Conservation (phyloP, 73 alveolate genomes). For the Stentor roeselii region DNA sequence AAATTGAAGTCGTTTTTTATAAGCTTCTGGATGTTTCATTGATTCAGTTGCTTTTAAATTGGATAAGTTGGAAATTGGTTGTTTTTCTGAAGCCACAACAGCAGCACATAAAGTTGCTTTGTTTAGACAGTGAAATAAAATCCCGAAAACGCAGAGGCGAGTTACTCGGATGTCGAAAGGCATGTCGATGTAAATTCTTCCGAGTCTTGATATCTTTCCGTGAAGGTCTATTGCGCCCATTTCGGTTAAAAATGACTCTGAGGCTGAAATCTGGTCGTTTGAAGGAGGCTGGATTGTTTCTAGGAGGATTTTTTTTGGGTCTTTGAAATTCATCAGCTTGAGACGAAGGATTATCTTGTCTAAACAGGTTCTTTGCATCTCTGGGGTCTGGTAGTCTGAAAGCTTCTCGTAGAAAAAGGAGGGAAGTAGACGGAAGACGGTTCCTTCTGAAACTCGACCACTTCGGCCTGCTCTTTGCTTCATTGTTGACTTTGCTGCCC, state of each 20-base stretch:
- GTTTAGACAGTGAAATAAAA: conserved; percentile 72
- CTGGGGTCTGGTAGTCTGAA: conserved; percentile 86
- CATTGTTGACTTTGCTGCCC: conserved; percentile 92
- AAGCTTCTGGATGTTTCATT: neutral
- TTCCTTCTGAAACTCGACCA: conserved; percentile 66
- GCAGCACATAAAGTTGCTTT: conserved; percentile 77
- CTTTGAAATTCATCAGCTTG: conserved; percentile 71
- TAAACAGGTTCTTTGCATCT: conserved; percentile 90
- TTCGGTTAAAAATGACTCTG: conserved; percentile 67
- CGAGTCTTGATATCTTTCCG: conserved; percentile 65
- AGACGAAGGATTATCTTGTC: conserved; percentile 91
- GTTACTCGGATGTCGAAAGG: conserved; percentile 84
- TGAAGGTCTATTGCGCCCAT: conserved; percentile 73
- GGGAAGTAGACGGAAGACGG: conserved; percentile 77
- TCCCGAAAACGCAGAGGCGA: conserved; percentile 70
- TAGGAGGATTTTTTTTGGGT: conserved; percentile 79
- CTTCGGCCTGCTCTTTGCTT: conserved; percentile 95
- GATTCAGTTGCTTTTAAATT: neutral
- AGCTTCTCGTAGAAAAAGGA: conserved; percentile 62
- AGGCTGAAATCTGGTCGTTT: conserved; percentile 63
- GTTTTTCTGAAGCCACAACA: conserved; percentile 58
- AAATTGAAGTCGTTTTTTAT: neutral
- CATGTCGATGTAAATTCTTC: conserved; percentile 80
- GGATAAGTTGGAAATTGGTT: conserved; percentile 41
- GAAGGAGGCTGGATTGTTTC: conserved; percentile 81